Conservation (phyloP, 306 rosid species). For the Gastrolobium bilobum region DNA sequence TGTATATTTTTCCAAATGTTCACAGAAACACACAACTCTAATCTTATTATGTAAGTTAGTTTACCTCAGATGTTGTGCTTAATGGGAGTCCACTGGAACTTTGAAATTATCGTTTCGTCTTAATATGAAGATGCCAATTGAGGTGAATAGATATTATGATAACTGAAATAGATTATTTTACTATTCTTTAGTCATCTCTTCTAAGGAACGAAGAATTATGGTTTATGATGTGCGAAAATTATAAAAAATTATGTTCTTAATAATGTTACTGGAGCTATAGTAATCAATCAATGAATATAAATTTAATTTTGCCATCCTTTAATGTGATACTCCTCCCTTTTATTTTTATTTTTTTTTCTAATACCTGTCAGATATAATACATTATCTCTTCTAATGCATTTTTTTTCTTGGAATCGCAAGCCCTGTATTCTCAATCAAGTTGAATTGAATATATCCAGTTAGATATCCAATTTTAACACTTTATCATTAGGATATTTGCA, state of each 20-base stretch:
- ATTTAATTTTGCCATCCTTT: neutral
- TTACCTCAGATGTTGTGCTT: neutral
- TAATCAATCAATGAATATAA: neutral
- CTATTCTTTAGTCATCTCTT: neutral
- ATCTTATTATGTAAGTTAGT: neutral
- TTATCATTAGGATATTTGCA: neutral
- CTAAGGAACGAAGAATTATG: neutral
- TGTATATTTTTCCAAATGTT: neutral
- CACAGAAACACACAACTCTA: neutral
- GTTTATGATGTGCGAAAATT: neutral
- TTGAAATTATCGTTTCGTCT: constrained; percentile 1
- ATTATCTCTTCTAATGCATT: neutral
- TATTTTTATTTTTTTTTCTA: neutral
- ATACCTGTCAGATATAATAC: neutral
- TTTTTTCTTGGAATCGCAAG: neutral
- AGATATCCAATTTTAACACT: neutral
- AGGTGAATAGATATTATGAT: neutral
- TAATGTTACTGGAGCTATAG: neutral
- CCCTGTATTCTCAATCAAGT: neutral
- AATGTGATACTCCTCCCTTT: neutral
- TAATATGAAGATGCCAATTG: neutral
- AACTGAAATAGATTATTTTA: neutral
- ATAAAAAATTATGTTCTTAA: no score
- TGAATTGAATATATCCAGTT: neutral
- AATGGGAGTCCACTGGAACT: neutral